A percentile compares a stretch with the other conserved stretches of the same genome.
Evolutionary conservation across 1,139 yeast species (phyloP).

Genomic region (Saccharomycopsis hybrid): DNA sequence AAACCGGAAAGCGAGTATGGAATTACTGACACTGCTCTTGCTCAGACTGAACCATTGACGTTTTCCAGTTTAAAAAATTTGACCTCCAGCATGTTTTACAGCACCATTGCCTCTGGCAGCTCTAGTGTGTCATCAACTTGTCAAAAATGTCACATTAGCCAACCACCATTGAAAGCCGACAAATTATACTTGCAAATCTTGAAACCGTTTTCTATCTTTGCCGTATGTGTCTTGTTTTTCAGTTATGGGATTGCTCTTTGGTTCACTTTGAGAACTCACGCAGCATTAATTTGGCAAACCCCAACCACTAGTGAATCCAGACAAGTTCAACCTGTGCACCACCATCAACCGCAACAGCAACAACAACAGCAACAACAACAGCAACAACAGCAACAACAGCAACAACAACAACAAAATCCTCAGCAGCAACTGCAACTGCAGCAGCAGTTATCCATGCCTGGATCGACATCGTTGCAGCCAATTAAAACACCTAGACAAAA

Average conservation of each 20-base stretch:
- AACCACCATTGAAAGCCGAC: conserved; percentile 65
- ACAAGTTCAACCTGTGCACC: too few species aligned
- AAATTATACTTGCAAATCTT: conserved; percentile 56
- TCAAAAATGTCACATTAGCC: conserved; percentile 70
- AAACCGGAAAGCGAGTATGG: too few species aligned
- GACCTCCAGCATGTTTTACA: too few species aligned
- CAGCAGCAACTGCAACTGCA: too few species aligned
- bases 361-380: too few species aligned
- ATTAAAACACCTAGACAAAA: conserved; percentile 6
- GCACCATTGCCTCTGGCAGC: not conserved
- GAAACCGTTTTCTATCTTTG: conserved; percentile 74
- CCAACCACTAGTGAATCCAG: conserved; percentile 31
- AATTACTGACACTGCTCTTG: too few species aligned
- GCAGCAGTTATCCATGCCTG: conserved; percentile 17
- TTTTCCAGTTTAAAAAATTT: too few species aligned
- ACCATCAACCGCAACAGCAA: too few species aligned
- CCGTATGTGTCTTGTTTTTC: conserved; percentile 72
- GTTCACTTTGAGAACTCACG: conserved; percentile 93
- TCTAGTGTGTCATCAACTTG: conserved; percentile 33
- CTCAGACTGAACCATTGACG: conserved; percentile 16
- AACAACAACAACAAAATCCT: too few species aligned
- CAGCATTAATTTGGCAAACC: conserved; percentile 90
- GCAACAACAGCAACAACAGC: too few species aligned
- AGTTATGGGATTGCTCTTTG: conserved; percentile 88
- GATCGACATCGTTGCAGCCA: conserved; percentile 2